These are phyloP conservation scores for Phalaenopsis equestris DNA, from an alignment of 106 monocot genomes.

Conservation along the genomic window DNA sequence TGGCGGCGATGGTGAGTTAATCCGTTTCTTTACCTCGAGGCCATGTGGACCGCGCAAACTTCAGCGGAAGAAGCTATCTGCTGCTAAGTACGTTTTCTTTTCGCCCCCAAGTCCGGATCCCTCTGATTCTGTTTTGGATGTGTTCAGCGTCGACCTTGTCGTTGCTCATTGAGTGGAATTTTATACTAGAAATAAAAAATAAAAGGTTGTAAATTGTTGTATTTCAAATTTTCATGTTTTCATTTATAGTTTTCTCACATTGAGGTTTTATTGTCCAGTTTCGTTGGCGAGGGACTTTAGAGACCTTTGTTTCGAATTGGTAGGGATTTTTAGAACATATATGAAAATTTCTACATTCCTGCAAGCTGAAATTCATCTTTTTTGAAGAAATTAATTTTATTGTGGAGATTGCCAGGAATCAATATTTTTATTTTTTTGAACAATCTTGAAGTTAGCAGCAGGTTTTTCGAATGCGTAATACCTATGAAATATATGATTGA, in stretches of 20 bases:
- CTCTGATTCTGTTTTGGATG: slow-evolving; percentile 8
- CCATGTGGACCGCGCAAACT: slow-evolving; percentile 10
- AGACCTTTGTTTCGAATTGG: neutral
- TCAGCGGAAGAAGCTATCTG: slow-evolving; percentile 19
- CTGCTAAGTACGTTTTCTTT: slow-evolving; percentile 12
- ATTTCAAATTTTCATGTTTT: neutral
- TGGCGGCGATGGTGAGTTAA: neutral
- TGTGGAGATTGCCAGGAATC: too few relatives aligned
- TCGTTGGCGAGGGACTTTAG: neutral
- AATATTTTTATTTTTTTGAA: too few relatives aligned
- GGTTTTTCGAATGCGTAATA: too few relatives aligned
- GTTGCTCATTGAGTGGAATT: slow-evolving; percentile 8
- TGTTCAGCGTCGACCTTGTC: slow-evolving; percentile 10
- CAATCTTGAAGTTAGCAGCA: too few relatives aligned
- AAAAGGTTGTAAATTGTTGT: neutral
- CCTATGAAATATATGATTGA: too few relatives aligned
- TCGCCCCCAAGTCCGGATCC: slow-evolving; percentile 14
- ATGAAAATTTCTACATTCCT: too few relatives aligned
- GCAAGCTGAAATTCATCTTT: too few relatives aligned
- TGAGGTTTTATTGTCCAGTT: neutral
- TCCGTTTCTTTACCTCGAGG: slow-evolving; percentile 14
- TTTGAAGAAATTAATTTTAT: too few relatives aligned
- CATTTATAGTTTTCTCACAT: neutral
- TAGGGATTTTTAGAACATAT: neutral
- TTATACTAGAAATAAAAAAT: neutral